These are phyloP conservation scores for Pseudozyma thailandica DNA, from an alignment of 1,284 basidiomycete species.

Conservation along the genomic window DNA sequence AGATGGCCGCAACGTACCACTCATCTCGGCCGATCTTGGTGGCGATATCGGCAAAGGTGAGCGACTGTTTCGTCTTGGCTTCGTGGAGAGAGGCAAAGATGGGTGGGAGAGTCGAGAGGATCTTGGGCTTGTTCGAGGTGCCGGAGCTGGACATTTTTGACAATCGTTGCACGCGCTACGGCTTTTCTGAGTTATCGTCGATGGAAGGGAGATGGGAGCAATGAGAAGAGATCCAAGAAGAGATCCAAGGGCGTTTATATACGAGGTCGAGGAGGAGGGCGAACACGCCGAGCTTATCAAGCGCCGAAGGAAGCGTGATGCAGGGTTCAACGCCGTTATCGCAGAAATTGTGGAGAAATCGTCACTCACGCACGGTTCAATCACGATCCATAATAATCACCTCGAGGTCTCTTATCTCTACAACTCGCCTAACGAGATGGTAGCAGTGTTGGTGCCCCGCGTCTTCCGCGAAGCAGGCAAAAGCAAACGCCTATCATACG, in stretches of 20 bases:
- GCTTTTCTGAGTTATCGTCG: not conserved
- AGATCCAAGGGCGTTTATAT: not conserved
- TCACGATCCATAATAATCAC: no score
- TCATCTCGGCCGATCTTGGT: constrained; percentile 52
- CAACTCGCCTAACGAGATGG: no score
- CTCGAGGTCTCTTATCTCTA: no score
- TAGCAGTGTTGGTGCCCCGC: no score
- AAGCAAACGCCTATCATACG: not conserved
- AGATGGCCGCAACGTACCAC: constrained; percentile 60
- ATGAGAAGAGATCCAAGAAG: not conserved
- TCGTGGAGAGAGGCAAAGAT: constrained; percentile 53
- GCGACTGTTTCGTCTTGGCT: constrained; percentile 45
- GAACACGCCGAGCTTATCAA: not conserved
- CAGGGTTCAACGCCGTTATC: no score
- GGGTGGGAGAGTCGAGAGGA: constrained; percentile 48
- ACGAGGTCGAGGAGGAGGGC: not conserved
- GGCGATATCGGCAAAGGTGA: constrained; percentile 57
- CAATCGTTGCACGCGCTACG: not conserved
- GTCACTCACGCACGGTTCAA: no score
- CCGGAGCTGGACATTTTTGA: not conserved
- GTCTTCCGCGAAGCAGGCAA: no score
- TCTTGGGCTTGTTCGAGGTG: constrained; percentile 28
- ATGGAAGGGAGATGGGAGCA: not conserved
- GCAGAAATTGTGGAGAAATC: no score
- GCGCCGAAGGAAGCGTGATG: not conserved